Evolutionary conservation across 176 grass and related monocot genomes (phyloP).

Genomic region (Eremochloa ophiuroides): DNA sequence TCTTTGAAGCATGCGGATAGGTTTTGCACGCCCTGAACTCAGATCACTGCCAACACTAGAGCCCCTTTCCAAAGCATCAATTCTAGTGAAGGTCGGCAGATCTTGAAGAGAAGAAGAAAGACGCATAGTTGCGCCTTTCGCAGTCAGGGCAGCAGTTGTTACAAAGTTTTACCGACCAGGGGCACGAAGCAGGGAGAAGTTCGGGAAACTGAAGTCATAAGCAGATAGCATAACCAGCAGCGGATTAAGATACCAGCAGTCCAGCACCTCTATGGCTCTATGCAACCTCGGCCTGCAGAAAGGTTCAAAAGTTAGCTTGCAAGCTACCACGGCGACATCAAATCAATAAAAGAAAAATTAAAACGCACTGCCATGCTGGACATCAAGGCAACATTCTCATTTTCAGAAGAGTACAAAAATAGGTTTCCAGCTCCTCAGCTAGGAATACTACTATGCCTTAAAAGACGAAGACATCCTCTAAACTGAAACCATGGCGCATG

Average conservation of each 20-base stretch:
- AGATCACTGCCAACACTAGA: slow-evolving; percentile 48
- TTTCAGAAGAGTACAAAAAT: not conserved
- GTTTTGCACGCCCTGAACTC: slow-evolving; percentile 51
- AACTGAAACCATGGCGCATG: not conserved
- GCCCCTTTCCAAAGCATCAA: slow-evolving; percentile 55
- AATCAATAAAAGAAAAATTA: not conserved
- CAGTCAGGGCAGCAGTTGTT: not conserved
- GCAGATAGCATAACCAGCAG: slow-evolving; percentile 3
- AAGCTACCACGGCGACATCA: not conserved
- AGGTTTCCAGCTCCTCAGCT: not conserved
- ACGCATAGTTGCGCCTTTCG: slow-evolving; percentile 51
- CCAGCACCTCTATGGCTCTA: not conserved
- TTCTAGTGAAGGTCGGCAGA: slow-evolving; percentile 65
- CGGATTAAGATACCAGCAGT: not conserved
- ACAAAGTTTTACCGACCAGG: slow-evolving; percentile 14
- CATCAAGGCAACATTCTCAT: not conserved
- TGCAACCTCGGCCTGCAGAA: slow-evolving; percentile 18
- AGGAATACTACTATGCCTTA: not conserved
- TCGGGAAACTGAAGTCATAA: slow-evolving; percentile 16
- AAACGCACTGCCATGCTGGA: not conserved
- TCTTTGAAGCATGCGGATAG: slow-evolving; percentile 63
- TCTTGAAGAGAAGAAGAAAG: slow-evolving; percentile 89
- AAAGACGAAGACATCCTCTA: not conserved
- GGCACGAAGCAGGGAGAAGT: not conserved
- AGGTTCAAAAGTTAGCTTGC: slow-evolving; percentile 12